Conservation (phyloP, 2,329 filamentous ascomycete genomes). For the Exophiala lecanii-corni region DNA sequence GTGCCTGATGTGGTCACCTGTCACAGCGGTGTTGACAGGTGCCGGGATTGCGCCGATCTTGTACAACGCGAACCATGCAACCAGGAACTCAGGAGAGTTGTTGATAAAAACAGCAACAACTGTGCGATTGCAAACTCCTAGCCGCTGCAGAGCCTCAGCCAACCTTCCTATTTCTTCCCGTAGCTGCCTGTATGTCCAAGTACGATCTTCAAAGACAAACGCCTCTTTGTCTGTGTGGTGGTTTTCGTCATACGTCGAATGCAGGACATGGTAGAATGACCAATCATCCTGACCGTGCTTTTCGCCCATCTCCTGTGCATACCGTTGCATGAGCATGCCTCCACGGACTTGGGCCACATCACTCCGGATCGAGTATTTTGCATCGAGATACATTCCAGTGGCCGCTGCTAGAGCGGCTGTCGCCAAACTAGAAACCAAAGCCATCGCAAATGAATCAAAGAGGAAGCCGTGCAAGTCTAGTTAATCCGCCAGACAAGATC, state of each 20-base stretch:
- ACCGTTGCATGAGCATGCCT: conserved; percentile 31
- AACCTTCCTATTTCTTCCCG: conserved; percentile 55
- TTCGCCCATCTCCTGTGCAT: conserved; percentile 9
- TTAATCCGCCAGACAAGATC: no score
- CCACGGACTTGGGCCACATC: conserved; percentile 52
- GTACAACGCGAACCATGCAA: conserved; percentile 40
- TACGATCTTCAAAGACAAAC: conserved; percentile 46
- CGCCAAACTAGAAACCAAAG: conserved; percentile 18
- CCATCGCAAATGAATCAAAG: conserved; percentile 5
- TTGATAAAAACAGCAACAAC: conserved; percentile 44
- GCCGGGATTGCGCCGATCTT: conserved; percentile 53
- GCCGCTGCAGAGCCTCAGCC: conserved; percentile 55
- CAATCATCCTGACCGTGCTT: conserved; percentile 41
- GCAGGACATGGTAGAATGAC: conserved; percentile 60
- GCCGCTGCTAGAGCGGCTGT: conserved; percentile 31
- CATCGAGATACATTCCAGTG: conserved; percentile 59
- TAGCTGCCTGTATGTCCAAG: conserved; percentile 47
- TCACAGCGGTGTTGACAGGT: conserved; percentile 61
- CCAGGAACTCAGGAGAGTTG: conserved; percentile 48
- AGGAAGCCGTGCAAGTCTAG: no score
- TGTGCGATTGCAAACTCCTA: conserved; percentile 38
- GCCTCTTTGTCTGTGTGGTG: conserved; percentile 40
- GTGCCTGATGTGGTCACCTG: conserved; percentile 59
- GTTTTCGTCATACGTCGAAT: conserved; percentile 52
- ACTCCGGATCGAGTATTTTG: conserved; percentile 61